Evolutionary conservation across 306 rosid species (phyloP).

Genomic region (Corylus americana): DNA sequence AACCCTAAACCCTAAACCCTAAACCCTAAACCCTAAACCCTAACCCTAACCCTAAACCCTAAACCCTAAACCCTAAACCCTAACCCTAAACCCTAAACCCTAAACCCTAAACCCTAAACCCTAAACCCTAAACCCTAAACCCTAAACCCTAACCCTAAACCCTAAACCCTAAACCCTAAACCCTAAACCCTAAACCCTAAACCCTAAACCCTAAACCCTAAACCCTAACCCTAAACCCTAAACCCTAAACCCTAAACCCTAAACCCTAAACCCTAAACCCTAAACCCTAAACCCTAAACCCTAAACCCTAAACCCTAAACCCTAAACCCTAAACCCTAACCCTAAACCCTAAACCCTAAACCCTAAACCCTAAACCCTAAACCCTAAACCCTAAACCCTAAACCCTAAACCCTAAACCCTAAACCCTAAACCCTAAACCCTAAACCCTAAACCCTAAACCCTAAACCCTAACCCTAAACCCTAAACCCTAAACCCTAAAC

Average conservation of each 20-base stretch:
- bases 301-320: neutral
- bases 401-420: neutral
- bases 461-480: neutral
- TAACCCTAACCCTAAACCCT: neutral
- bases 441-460: neutral
- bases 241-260: neutral
- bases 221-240: neutral
- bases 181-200: neutral
- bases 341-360: neutral
- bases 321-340: neutral
- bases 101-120: neutral
- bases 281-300: neutral
- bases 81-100: neutral
- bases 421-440: neutral
- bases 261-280: neutral
- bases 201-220: neutral
- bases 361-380: neutral
- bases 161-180: neutral
- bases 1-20: neutral
- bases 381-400: neutral
- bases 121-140: neutral
- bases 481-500: neutral
- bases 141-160: neutral
- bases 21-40: neutral
- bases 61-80: neutral